Evolutionary conservation across 2,329 filamentous ascomycete genomes (phyloP).

Genomic region (Fusarium nurragi): DNA sequence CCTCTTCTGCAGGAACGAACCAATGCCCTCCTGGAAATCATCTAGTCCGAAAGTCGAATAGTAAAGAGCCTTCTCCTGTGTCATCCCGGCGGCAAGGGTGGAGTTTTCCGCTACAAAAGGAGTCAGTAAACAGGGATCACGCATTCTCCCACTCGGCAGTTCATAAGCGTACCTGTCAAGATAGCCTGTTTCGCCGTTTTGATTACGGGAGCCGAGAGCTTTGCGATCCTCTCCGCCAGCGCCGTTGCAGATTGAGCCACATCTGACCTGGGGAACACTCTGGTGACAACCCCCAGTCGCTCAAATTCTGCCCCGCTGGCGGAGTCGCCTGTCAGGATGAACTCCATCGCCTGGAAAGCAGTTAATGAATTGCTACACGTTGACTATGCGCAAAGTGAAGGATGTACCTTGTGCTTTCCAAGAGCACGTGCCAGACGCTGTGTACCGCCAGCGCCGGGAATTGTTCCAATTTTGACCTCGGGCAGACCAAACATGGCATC

Average conservation of each 20-base stretch:
- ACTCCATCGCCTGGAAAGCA: constrained; percentile 26
- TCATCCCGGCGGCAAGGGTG: constrained; percentile 23
- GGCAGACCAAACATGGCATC: constrained; percentile 48
- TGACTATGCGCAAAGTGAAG: not conserved
- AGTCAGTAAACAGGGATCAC: not conserved
- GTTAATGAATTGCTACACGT: not conserved
- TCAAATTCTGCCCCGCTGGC: constrained; percentile 31
- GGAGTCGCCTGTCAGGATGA: constrained; percentile 27
- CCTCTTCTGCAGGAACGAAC: constrained; percentile 23
- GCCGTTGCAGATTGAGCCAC: constrained; percentile 14
- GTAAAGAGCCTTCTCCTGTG: constrained; percentile 28
- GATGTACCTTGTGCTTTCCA: constrained; percentile 47
- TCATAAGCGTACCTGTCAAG: constrained; percentile 15
- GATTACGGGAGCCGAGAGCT: constrained; percentile 22
- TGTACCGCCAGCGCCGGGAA: constrained; percentile 49
- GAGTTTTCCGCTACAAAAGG: constrained; percentile 11
- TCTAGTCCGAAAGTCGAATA: constrained; percentile 29
- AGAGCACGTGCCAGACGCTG: constrained; percentile 47
- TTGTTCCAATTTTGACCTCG: constrained; percentile 49
- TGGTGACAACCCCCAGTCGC: constrained; percentile 24
- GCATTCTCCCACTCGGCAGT: not conserved
- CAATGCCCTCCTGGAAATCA: constrained; percentile 32
- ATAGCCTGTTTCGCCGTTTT: constrained; percentile 31
- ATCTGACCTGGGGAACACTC: constrained; percentile 24
- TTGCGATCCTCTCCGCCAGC: constrained; percentile 25